These are phyloP conservation scores for Penicillium steckii DNA, from an alignment of 495 filamentous ascomycete genomes.

Conservation along the genomic window DNA sequence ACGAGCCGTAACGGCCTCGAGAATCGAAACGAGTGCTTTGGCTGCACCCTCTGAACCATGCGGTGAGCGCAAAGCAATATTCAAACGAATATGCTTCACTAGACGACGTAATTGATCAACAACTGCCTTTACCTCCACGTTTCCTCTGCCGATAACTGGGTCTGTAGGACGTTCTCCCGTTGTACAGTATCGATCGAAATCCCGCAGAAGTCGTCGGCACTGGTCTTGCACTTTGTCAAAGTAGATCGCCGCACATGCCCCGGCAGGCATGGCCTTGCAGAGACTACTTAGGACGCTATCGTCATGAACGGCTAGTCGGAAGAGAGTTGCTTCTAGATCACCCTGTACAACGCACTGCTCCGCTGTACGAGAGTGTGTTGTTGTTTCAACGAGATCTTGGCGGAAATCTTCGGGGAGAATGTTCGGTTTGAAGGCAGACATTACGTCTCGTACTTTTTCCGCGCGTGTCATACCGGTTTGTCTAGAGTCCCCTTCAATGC, in stretches of 20 bases:
- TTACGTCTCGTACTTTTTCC: slow-evolving; percentile 46
- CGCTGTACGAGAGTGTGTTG: slow-evolving; percentile 23
- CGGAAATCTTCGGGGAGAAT: slow-evolving; percentile 48
- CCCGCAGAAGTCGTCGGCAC: slow-evolving; percentile 32
- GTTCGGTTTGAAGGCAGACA: slow-evolving; percentile 46
- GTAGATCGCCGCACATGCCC: slow-evolving; percentile 47
- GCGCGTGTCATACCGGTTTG: slow-evolving; percentile 34
- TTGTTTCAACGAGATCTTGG: slow-evolving; percentile 36
- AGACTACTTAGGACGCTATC: slow-evolving; percentile 44
- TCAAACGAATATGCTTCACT: slow-evolving; percentile 35
- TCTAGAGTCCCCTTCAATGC: slow-evolving; percentile 21
- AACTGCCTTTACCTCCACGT: slow-evolving; percentile 33
- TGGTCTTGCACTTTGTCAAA: slow-evolving; percentile 45
- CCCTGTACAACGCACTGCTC: slow-evolving; percentile 49
- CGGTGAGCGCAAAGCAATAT: slow-evolving; percentile 36
- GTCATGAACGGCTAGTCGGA: slow-evolving; percentile 49
- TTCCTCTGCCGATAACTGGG: slow-evolving; percentile 11
- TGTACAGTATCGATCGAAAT: slow-evolving; percentile 45
- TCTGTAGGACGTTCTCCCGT: slow-evolving; percentile 28
- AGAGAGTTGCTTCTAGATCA: slow-evolving; percentile 51
- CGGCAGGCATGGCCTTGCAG: slow-evolving; percentile 46
- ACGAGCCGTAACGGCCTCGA: slow-evolving; percentile 43
- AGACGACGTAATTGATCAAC: slow-evolving; percentile 32
- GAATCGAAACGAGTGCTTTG: slow-evolving; percentile 39
- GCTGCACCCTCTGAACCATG: slow-evolving; percentile 39